Base-by-base conservation (phyloP, 495 filamentous ascomycete species). In the Aspergillus funiculosus region DNA sequence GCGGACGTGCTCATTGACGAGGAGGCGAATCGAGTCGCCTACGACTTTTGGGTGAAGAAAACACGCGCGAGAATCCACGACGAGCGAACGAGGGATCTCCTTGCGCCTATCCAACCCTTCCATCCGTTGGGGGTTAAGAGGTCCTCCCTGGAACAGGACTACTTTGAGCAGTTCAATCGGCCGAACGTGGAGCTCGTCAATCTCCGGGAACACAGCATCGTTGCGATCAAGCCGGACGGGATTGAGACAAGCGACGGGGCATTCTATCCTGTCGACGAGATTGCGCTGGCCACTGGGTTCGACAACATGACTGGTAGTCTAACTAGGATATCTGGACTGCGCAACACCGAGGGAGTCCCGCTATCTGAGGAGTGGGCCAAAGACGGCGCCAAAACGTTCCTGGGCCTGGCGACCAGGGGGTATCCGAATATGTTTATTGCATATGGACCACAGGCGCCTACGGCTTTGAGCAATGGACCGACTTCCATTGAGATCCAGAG, bases 261-360 rank as follows among this genome's bases (percentile, higher is more conserved):
- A 14, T 49, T 64, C 13, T 60, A 69, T n/a, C 70, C 77, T 13
- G 59, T 77, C 8, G 74, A 71, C 40, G 44, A 72, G 0, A 61
- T 79, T 42, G 63, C 61, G 13, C 58, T 78, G 17, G 75, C 75
- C 0, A 78, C 76, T 0, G 76, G 75, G n/a, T 80, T 75, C 52
- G 73, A 79, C 53, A 68, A 63, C 11, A 66, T 73, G 7, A 77
- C 73, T 1, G 76, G 74, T 5, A 65, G 72, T 5, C 51, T 77
- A 34, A 66, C 69, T 1, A 55, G 61, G 8, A 64, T 80, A 34
- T 13, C 28, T 9, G 68, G 60, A 11, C 60, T 80, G 35, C 53
- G 53, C 2, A 67, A 68, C 41, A 68, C 67, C 38, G 47, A 66
- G 21, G 62, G 62, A 6, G 50, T 59, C 5, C 56, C 54, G 3